Evolutionary conservation across 768 basidiomycete genomes (phyloP), one percentile per base, ranked within the genome.

Genomic region (Mycena vitilis): DNA sequence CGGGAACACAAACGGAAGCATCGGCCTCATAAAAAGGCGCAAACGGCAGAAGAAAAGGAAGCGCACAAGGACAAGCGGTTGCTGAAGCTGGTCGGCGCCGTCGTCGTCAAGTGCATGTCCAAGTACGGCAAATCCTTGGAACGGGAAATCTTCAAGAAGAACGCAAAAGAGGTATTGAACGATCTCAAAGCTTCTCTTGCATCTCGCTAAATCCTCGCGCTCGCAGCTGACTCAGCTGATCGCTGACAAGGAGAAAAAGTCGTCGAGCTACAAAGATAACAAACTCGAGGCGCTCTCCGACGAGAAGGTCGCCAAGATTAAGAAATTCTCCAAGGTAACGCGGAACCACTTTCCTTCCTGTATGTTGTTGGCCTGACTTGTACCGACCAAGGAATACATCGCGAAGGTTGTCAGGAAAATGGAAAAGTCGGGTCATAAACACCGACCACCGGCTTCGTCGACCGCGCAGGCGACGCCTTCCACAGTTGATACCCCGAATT

Each of bases 231-330:
- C 95, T 0, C 86, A 92, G 66, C 77, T 94, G 58, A 92, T 99
- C 64, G 86, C 91, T n/a, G 93, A 96, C 58, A 98, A 98, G 79
- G 97, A 99, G 84, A 97, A 97, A 80, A 97, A 95, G 77, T 93
- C 94, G 0, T 80, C 89, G 4, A 89, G 87, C 49, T 98, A 92
- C 75, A 86, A 85, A 64, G 89, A 92, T n/a, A 86, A 86, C 22
- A 86, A 87, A 60, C 85, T 97, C 16, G 93, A 95, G 4, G 47
- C 86, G 2, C 85, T 98, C 25, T 90, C 94, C 4, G 93, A 96
- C 5, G 96, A 99, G 71, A 98, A 98, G 77, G 81, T 86, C 23
- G 74, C 77, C 52, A 98, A 98, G 81, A 95, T 99, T 78, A 97
- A 95, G 80, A 91, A 93, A 75, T 99, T 96, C 76, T 60, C 68